Evolutionary conservation across 2,329 filamentous ascomycete species (phyloP), one percentile per base, ranked within the genome.

Genomic region (Alternaria brassicicola): DNA sequence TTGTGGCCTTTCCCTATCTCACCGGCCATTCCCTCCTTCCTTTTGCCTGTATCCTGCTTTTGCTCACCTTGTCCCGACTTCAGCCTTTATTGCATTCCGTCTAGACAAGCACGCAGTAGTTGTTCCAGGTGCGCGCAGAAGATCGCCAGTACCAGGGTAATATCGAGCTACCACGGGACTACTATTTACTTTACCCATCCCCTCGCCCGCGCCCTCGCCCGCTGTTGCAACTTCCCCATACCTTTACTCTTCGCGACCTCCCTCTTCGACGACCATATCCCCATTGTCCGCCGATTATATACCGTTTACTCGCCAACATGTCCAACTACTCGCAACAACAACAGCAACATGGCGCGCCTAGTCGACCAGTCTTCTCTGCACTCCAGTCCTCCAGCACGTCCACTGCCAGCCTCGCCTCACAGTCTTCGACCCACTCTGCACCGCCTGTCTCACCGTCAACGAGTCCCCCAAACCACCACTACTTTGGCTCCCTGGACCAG

Each of bases 401-500:
- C 31, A 78, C 78, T 42, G 75, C 78, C 33, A 80, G 76, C 41
- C 65, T 81, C 26, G 63, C 72, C 60, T 69, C 74, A 52, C 70
- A 72, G 43, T 74, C 75, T 6, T 68, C 73, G 9, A 67, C 69
- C 17, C 72, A 75, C 6, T 69, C 72, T 39, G 73, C 68, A 62
- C 78, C 65, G 13, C 62, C 74, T 15, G 70, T 71, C 9, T 76
- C 76, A 30, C 72, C 77, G 60, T 79, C 68, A 58, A 54, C 70
- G 12, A 61, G 57, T 31, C 72, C 76, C 39, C 72, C 68, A 45
- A 76, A 64, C 49, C 78, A 69, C 52, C 74, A 61, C 62, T 71
- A 72, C 64, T 76, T 71, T 53, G 67, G 59, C 57, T 69, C 72
- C 25, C 43, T 73, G 55, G 65, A 67, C 54, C 62, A 67, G 36